Percentiles rank a stretch among this genome's conserved stretches.
phyloP scores from a whole-genome alignment of 139 green algal species.

The Desmodesmus armatus region DNA sequence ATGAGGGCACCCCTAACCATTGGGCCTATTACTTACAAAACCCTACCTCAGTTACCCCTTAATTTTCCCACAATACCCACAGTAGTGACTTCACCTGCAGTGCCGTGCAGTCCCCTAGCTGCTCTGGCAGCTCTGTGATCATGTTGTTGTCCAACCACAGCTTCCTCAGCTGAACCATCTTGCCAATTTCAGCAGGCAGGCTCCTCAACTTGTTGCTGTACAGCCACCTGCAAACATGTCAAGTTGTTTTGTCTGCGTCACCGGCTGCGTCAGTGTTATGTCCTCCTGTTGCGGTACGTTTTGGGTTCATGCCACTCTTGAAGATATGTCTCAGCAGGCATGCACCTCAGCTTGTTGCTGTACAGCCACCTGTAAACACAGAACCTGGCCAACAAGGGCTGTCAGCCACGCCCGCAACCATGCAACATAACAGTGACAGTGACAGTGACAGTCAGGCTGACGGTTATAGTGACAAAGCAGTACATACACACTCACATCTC shows the following conservation, averaged over 20 bases:
- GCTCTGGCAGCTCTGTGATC: constrained; percentile 38
- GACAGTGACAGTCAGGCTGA: too few species aligned
- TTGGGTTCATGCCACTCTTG: too few species aligned
- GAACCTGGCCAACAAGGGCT: too few species aligned
- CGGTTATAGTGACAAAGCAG: too few species aligned
- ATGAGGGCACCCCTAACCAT: not conserved
- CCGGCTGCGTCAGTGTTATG: too few species aligned
- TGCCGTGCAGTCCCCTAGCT: constrained; percentile 35
- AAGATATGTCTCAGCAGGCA: constrained; percentile 46
- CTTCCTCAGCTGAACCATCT: constrained; percentile 39
- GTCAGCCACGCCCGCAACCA: too few species aligned
- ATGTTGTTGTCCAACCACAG: constrained; percentile 60
- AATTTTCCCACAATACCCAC: too few species aligned
- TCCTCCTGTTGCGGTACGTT: too few species aligned
- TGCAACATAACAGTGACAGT: too few species aligned
- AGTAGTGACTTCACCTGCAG: constrained; percentile 40
- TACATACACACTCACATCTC: constrained; percentile 33
- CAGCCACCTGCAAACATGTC: constrained; percentile 53
- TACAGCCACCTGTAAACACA: constrained; percentile 57
- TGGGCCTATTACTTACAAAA: not conserved
- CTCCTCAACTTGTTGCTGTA: constrained; percentile 55
- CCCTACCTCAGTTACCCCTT: not conserved
- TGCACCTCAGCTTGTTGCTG: constrained; percentile 48
- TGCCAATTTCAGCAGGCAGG: constrained; percentile 48
- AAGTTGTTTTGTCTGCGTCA: too few species aligned